These are phyloP conservation scores for Apiospora malaysiana DNA, from an alignment of 2,329 filamentous ascomycete genomes.

Conservation along the genomic window DNA sequence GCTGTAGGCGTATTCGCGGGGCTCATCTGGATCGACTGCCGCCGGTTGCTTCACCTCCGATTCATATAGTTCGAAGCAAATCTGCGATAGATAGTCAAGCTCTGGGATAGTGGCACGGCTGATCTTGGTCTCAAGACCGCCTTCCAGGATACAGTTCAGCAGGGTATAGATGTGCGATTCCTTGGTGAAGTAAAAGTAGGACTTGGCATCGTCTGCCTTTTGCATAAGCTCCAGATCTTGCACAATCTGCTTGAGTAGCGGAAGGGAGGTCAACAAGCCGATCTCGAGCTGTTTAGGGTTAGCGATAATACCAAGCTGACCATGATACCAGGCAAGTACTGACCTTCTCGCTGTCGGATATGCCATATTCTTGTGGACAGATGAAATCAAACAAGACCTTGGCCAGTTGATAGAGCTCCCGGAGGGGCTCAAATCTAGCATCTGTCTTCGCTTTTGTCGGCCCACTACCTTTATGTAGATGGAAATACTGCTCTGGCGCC, in stretches of 20 bases:
- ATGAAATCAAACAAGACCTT: slow-evolving; percentile 99
- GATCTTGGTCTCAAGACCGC: slow-evolving; percentile 96
- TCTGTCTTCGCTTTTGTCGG: slow-evolving; percentile 82
- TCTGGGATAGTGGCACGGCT: slow-evolving; percentile 94
- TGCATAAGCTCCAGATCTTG: slow-evolving; percentile 94
- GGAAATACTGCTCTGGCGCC: slow-evolving; percentile 80
- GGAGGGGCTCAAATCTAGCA: slow-evolving; percentile 82
- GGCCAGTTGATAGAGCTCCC: slow-evolving; percentile 90
- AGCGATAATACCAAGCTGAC: slow-evolving; percentile 27
- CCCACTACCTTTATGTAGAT: slow-evolving; percentile 80
- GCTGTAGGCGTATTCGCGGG: slow-evolving; percentile 85
- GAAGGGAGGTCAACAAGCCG: slow-evolving; percentile 89
- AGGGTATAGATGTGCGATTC: slow-evolving; percentile 99
- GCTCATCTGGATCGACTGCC: slow-evolving; percentile 54
- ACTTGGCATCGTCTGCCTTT: slow-evolving; percentile 90
- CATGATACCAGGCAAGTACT: slow-evolving; percentile 23
- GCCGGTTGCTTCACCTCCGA: slow-evolving; percentile 73
- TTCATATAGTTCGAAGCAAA: slow-evolving; percentile 98
- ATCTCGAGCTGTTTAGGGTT: slow-evolving; percentile 74
- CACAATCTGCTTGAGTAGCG: slow-evolving; percentile 94
- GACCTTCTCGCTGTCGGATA: slow-evolving; percentile 87
- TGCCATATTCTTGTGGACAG: slow-evolving; percentile 97
- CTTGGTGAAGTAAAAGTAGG: slow-evolving; percentile 99
- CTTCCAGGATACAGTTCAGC: slow-evolving; percentile 96
- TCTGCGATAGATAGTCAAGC: slow-evolving; percentile 95